phyloP scores from a whole-genome alignment of 176 grass and related monocot genomes.

The Neostapfia colusana region DNA sequence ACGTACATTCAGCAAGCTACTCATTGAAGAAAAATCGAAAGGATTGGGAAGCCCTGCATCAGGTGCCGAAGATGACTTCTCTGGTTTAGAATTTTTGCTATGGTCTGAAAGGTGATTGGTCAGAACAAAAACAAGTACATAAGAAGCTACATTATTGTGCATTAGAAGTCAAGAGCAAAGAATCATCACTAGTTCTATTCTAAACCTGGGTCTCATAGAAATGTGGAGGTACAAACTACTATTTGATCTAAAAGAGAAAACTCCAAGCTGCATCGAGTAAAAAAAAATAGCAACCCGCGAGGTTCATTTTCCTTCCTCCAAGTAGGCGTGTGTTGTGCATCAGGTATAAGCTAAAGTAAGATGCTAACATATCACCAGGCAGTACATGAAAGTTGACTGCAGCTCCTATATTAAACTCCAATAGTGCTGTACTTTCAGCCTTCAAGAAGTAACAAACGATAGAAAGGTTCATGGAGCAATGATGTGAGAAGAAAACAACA shows the following conservation, averaged over 20 bases:
- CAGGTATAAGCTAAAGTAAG: background rate
- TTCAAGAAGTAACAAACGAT: too few relatives aligned
- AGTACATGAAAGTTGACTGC: background rate
- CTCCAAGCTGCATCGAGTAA: background rate
- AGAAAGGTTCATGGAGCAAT: background rate
- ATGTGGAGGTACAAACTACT: background rate
- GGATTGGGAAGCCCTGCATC: slow-evolving; percentile 53
- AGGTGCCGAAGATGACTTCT: slow-evolving; percentile 43
- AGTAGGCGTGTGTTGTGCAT: background rate
- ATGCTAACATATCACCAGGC: slow-evolving; percentile 3
- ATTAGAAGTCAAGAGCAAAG: background rate
- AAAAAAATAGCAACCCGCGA: background rate
- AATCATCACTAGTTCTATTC: background rate
- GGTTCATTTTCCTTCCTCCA: background rate
- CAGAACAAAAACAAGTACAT: background rate
- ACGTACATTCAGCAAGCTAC: slow-evolving; percentile 70
- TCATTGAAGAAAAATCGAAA: slow-evolving; percentile 83
- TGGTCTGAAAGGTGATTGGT: slow-evolving; percentile 44
- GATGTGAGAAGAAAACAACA: too few relatives aligned
- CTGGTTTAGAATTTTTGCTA: slow-evolving; percentile 55
- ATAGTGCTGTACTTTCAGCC: too few relatives aligned
- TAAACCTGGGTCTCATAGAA: background rate
- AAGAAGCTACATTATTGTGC: slow-evolving; percentile 2
- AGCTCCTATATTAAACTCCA: background rate
- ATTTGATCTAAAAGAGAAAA: background rate